Evolutionary conservation across 306 rosid species (phyloP).

Genomic region (Spatholobus suberectus): DNA sequence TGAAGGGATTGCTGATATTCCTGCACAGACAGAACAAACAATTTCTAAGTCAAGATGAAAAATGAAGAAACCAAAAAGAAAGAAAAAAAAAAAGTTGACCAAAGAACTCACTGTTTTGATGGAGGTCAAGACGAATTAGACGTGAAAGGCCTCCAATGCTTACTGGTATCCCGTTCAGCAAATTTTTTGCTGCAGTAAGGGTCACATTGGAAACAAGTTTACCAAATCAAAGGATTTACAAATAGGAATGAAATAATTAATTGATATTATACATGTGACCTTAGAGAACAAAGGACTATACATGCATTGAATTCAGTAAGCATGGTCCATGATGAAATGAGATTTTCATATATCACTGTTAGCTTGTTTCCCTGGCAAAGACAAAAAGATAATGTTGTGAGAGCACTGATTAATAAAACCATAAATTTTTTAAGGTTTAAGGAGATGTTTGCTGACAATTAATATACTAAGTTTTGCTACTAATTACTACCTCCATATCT

Average conservation of each 20-base stretch:
- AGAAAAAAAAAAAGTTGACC: background rate
- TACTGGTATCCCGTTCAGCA: constrained; percentile 69
- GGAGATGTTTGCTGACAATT: constrained; percentile 14
- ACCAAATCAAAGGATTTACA: constrained; percentile 30
- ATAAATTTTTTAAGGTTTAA: constrained; percentile 9
- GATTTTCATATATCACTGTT: constrained; percentile 60
- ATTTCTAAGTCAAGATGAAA: constrained; percentile 31
- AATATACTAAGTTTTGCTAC: constrained; percentile 34
- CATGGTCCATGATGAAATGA: constrained; percentile 79
- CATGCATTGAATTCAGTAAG: constrained; percentile 92
- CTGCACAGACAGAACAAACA: constrained; percentile 54
- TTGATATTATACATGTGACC: constrained; percentile 1
- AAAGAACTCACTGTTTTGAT: constrained; percentile 82
- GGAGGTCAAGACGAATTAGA: constrained; percentile 82
- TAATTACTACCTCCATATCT: constrained; percentile 80
- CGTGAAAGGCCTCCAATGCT: constrained; percentile 82
- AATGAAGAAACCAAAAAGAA: constrained; percentile 27
- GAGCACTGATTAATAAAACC: constrained; percentile 29
- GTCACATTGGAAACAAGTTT: constrained; percentile 30
- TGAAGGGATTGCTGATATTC: constrained; percentile 78
- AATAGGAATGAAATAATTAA: constrained; percentile 30
- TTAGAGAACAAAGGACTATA: constrained; percentile 45
- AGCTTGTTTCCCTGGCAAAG: constrained; percentile 84
- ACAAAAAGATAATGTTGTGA: constrained; percentile 26
- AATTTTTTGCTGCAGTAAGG: constrained; percentile 78